Evolutionary conservation across 805 yeast genomes (phyloP).

Genomic region (Ogataea methanolica): DNA sequence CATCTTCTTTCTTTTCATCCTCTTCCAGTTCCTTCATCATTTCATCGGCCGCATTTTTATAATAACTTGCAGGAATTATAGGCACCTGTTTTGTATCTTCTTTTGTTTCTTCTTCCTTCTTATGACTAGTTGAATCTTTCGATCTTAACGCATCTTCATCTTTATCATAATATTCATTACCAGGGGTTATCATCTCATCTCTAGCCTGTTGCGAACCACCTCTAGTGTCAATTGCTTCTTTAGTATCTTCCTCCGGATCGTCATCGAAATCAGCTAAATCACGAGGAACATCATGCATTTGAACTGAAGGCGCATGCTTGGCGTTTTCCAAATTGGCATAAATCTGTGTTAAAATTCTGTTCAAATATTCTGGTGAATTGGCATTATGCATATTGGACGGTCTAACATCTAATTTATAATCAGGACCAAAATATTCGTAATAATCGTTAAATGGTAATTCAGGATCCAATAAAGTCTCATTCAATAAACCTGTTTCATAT

Average conservation of each 20-base stretch:
- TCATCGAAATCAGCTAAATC: slow-evolving; percentile 87
- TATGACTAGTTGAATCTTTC: slow-evolving; percentile 19
- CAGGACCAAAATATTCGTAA: slow-evolving; percentile 97
- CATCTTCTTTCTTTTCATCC: slow-evolving; percentile 8
- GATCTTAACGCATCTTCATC: slow-evolving; percentile 40
- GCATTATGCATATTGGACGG: slow-evolving; percentile 97
- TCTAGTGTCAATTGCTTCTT: slow-evolving; percentile 75
- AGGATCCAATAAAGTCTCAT: slow-evolving; percentile 70
- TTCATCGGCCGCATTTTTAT: slow-evolving; percentile 25
- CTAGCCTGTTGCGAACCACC: slow-evolving; percentile 88
- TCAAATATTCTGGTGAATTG: slow-evolving; percentile 86
- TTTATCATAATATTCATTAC: slow-evolving; percentile 73
- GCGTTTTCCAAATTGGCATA: slow-evolving; percentile 78
- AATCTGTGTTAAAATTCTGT: slow-evolving; percentile 75
- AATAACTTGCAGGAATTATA: slow-evolving; percentile 20
- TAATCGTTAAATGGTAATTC: slow-evolving; percentile 91
- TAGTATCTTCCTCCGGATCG: slow-evolving; percentile 72
- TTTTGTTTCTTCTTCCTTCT: slow-evolving; percentile 3
- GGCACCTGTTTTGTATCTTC: slow-evolving; percentile 1
- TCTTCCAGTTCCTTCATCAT: slow-evolving; percentile 24
- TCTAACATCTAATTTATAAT: slow-evolving; percentile 88
- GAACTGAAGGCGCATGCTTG: slow-evolving; percentile 97
- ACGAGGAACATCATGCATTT: slow-evolving; percentile 81
- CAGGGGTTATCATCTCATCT: slow-evolving; percentile 67
- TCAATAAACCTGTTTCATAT: slow-evolving; percentile 83